These are phyloP conservation scores for Phytophthora cajani DNA, from an alignment of 352 stramenopile species.

Conservation along the genomic window DNA sequence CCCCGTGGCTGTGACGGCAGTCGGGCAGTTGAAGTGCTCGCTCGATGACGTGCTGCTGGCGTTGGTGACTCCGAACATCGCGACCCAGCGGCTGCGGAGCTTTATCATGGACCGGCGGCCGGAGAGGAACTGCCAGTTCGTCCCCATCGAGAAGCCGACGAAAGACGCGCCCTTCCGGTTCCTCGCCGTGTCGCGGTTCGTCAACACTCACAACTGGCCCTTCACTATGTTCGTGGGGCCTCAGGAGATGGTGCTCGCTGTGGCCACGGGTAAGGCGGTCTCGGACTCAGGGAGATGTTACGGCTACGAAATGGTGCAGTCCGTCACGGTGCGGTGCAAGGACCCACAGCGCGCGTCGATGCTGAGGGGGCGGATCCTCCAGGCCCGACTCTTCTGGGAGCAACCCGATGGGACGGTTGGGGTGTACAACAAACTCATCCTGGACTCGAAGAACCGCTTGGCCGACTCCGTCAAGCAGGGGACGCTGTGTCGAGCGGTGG, in stretches of 20 bases:
- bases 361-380: slow-evolving; percentile 14
- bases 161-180: slow-evolving; percentile 11
- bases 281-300: slow-evolving; percentile 15
- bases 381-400: slow-evolving; percentile 31
- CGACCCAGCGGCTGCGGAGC: slow-evolving; percentile 21
- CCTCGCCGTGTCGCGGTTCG: slow-evolving; percentile 22
- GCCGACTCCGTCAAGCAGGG: slow-evolving; percentile 25
- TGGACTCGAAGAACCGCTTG: slow-evolving; percentile 27
- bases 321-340: slow-evolving; percentile 15
- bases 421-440: slow-evolving; percentile 36
- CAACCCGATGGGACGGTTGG: slow-evolving; percentile 20
- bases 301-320: slow-evolving; percentile 35
- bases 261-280: slow-evolving; percentile 16
- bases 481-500: slow-evolving; percentile 20
- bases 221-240: slow-evolving; percentile 28
- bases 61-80: slow-evolving; percentile 19
- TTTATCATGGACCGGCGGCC: slow-evolving; percentile 18
- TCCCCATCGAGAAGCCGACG: slow-evolving; percentile 15
- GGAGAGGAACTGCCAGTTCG: slow-evolving; percentile 15
- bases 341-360: slow-evolving; percentile 6
- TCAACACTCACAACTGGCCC: slow-evolving; percentile 24
- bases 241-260: slow-evolving; percentile 23
- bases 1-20: slow-evolving; percentile 21
- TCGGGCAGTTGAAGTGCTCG: slow-evolving; percentile 24
- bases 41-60: slow-evolving; percentile 27